These are phyloP conservation scores for Pseudogymnoascus sp. DNA, from an alignment of 2,329 filamentous ascomycete genomes.

Conservation along the genomic window DNA sequence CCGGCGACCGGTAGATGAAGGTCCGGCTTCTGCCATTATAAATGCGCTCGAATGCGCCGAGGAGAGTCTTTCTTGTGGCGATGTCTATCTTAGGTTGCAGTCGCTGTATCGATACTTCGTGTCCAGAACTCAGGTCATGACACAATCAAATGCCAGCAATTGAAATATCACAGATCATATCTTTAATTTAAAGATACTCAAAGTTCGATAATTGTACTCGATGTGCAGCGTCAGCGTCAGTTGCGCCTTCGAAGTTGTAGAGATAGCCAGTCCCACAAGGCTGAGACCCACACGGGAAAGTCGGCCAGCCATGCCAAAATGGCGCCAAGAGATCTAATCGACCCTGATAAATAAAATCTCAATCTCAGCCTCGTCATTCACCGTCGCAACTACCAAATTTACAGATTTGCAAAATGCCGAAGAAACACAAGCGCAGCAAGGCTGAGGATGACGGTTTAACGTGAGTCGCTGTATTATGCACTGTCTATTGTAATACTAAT, in stretches of 20 bases:
- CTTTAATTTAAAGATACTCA: not conserved
- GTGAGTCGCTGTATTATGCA: conserved; percentile 33
- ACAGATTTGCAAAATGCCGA: conserved; percentile 54
- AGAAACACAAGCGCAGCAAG: conserved; percentile 69
- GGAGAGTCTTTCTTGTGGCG: not conserved
- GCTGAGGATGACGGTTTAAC: conserved; percentile 44
- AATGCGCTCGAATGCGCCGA: not conserved
- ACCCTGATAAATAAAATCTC: conserved; percentile 6
- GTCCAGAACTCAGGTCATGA: not conserved
- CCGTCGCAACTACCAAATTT: not conserved
- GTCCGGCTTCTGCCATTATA: not conserved
- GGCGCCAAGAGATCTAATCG: conserved; percentile 7
- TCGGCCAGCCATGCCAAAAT: not conserved
- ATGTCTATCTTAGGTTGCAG: not conserved
- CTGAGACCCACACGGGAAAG: conserved; percentile 3
- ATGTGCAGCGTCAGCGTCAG: not conserved
- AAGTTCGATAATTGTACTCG: not conserved
- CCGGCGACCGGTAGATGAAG: not conserved
- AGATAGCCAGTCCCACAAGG: conserved; percentile 1
- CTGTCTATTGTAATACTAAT: conserved; percentile 11
- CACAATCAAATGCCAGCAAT: conserved; percentile 7
- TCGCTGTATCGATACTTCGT: not conserved
- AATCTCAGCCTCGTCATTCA: conserved; percentile 9
- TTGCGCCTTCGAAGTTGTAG: not conserved
- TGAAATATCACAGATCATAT: not conserved